These are phyloP conservation scores for Blastobotrys chiropterorum DNA, from an alignment of 805 yeast species.

Conservation along the genomic window DNA sequence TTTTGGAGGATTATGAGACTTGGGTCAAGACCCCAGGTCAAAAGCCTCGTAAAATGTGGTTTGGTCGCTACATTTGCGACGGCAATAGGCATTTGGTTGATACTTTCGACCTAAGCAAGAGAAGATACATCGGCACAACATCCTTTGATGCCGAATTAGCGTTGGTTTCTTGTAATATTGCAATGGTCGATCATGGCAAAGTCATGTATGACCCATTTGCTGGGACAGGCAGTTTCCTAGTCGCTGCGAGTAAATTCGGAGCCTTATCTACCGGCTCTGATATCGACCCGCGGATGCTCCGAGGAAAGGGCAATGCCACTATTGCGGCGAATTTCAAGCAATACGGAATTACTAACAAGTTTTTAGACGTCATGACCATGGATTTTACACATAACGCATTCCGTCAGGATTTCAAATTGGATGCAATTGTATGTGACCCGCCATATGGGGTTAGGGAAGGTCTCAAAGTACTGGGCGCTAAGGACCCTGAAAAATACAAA, in stretches of 20 bases:
- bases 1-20: slow-evolving; percentile 66
- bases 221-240: slow-evolving; percentile 92
- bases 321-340: slow-evolving; percentile 67
- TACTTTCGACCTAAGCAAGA: slow-evolving; percentile 67
- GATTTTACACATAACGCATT: slow-evolving; percentile 91
- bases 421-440: slow-evolving; percentile 89
- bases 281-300: slow-evolving; percentile 73
- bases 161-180: slow-evolving; percentile 79
- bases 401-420: slow-evolving; percentile 54
- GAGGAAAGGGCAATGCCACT: slow-evolving; percentile 56
- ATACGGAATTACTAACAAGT: slow-evolving; percentile 51
- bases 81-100: slow-evolving; percentile 64
- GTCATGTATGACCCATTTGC: slow-evolving; percentile 90
- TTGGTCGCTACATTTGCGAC: slow-evolving; percentile 71
- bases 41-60: slow-evolving; percentile 53
- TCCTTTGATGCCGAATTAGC: slow-evolving; percentile 94
- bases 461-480: slow-evolving; percentile 84
- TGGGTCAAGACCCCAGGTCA: slow-evolving; percentile 34
- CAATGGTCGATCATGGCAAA: slow-evolving; percentile 58
- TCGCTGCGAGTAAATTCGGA: slow-evolving; percentile 82
- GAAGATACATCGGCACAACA: slow-evolving; percentile 91
- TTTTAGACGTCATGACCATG: slow-evolving; percentile 78
- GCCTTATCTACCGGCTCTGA: slow-evolving; percentile 82
- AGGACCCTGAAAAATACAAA: slow-evolving; percentile 55
- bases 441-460: slow-evolving; percentile 98